Conservation (phyloP, 2,329 filamentous ascomycete species). For the Fusarium sp. region DNA sequence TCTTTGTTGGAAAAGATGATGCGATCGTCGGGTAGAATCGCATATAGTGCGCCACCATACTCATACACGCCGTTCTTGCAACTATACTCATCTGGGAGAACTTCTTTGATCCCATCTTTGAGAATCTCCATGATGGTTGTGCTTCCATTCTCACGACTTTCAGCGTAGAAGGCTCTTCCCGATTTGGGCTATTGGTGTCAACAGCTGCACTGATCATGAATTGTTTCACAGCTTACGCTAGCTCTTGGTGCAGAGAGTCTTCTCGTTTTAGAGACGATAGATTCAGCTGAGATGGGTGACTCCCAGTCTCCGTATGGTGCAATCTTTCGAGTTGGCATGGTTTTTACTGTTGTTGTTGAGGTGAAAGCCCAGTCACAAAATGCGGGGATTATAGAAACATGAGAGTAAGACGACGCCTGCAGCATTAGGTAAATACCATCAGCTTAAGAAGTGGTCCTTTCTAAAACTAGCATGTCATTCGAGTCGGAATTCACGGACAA, state of each 20-base stretch:
- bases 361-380: conserved; percentile 15
- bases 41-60: conserved; percentile 64
- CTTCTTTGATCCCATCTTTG: conserved; percentile 52
- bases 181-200: conserved; percentile 43
- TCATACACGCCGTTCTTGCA: conserved; percentile 64
- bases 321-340: conserved; percentile 38
- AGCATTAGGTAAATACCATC: background rate
- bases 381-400: conserved; percentile 25
- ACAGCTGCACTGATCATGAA: background rate
- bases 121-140: conserved; percentile 60
- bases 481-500: background rate
- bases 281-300: conserved; percentile 56
- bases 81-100: conserved; percentile 60
- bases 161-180: conserved; percentile 55
- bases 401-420: conserved; percentile 1
- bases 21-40: conserved; percentile 54
- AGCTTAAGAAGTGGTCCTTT: too few relatives aligned
- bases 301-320: conserved; percentile 57
- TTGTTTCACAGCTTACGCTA: conserved; percentile 47
- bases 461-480: background rate
- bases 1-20: conserved; percentile 63
- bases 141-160: conserved; percentile 57
- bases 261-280: conserved; percentile 54
- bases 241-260: conserved; percentile 54
- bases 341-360: conserved; percentile 3